Conservation (phyloP, 148 eudicot species). For the Diospyros kaki region DNA sequence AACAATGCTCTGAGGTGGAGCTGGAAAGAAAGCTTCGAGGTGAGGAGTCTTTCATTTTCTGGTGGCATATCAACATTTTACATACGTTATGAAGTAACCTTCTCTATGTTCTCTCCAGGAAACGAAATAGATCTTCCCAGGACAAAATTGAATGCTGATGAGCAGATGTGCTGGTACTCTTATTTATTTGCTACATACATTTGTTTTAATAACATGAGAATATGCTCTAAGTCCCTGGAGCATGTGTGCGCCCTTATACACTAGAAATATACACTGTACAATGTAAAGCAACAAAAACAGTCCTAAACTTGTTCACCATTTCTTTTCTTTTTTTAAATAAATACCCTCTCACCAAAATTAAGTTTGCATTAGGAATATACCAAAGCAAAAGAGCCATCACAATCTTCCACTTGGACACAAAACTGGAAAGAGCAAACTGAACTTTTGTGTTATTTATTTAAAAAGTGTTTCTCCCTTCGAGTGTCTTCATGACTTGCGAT, state of each 20-base stretch:
- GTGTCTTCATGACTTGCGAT: too few species aligned
- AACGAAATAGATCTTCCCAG: slow-evolving; percentile 71
- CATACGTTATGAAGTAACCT: slow-evolving; percentile 13
- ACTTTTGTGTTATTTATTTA: too few species aligned
- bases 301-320: background rate
- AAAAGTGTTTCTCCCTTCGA: too few species aligned
- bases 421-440: too few species aligned
- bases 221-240: too few species aligned
- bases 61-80: slow-evolving; percentile 2
- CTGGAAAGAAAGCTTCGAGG: slow-evolving; percentile 82
- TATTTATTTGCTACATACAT: slow-evolving; percentile 5
- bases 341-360: too few species aligned
- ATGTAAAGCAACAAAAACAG: too few species aligned
- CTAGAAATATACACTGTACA: too few species aligned
- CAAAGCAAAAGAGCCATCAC: too few species aligned
- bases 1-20: slow-evolving; percentile 82
- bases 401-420: too few species aligned
- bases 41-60: slow-evolving; percentile 25
- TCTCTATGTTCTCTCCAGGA: slow-evolving; percentile 42
- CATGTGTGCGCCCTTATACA: too few species aligned
- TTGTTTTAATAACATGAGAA: background rate
- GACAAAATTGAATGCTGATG: slow-evolving; percentile 89
- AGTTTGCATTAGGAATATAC: too few species aligned
- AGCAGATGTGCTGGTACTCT: slow-evolving; percentile 95
- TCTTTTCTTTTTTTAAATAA: background rate